Conservation (phyloP, 345 rosid genomes). For the Bruguiera parviflora region DNA sequence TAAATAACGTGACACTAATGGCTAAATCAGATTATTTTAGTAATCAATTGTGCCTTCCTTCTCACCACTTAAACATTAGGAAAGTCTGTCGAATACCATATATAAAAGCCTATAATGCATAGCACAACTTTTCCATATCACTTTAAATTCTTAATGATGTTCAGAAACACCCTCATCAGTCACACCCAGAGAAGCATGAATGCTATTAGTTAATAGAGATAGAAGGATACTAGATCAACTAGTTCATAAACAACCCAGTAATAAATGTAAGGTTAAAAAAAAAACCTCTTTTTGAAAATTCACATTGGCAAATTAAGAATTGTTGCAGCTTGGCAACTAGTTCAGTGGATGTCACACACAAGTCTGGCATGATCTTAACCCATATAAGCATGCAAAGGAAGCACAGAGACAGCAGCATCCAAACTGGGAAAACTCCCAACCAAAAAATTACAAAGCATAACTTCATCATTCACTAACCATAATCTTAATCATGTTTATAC, state of each 20-base stretch:
- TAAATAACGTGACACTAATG: too few species aligned
- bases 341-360: too few species aligned
- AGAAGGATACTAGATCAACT: too few species aligned
- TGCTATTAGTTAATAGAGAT: background rate
- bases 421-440: background rate
- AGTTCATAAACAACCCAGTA: slow-evolving; percentile 4
- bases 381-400: background rate
- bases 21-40: too few species aligned
- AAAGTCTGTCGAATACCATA: background rate
- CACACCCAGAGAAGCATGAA: background rate
- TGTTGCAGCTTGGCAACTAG: too few species aligned
- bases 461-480: background rate
- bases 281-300: background rate
- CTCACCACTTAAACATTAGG: background rate
- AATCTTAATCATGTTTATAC: background rate
- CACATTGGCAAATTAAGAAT: background rate
- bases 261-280: background rate
- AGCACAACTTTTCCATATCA: background rate
- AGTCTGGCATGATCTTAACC: background rate
- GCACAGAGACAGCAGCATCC: background rate
- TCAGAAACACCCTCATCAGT: background rate
- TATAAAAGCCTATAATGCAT: background rate
- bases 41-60: background rate
- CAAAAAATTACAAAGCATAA: too few species aligned
- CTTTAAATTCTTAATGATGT: background rate